Evolutionary conservation across 306 rosid species (phyloP), one percentile per base, ranked within the genome.

Genomic region (Rosa persica): DNA sequence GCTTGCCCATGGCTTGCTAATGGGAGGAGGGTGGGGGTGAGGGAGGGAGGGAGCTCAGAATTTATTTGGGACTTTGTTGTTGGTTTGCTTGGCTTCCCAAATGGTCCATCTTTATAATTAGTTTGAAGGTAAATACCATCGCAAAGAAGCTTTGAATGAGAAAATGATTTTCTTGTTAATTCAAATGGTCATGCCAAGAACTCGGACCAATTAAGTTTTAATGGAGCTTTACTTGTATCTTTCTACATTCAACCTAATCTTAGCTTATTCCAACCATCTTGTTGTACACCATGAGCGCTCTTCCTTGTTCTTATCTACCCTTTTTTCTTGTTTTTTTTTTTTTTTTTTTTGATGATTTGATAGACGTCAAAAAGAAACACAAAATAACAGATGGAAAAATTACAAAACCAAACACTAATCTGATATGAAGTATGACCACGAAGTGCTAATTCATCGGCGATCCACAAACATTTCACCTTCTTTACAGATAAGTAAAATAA

Each of bases 101-200:
- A 79, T 27, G 73, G 30, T 38, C 22, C 77, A 61, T 42, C 23
- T 57, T 49, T 49, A 49, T 49, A 49, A 27, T 70, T 25, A 38
- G 66, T 25, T 10, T 17, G 3, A 12, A 34, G 51, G 34, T 38
- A 0, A 25, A 49, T 49, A 5, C 19, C 38, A 44, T 25, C 6
- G 69, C 13, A 8, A 8, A 25, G 10, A 8, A 3, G 23, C 39
- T 12, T 39, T 74, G 67, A 60, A 38, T 30, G 36, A 6, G 73
- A 44, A 68, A 22, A 68, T 19, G 2, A 42, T 11, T 51, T 51
- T 72, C n/a, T 34, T 73, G 36, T n/a, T 30, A 55, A 55, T 42
- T 74, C 75, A 46, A 44, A 2, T 1, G 55, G 60, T 66, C 89
- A 86, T 46, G 83, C 89, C 80, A 85, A 89, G 89, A 86, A 74